Conservation (phyloP, 2,329 filamentous ascomycete species). For the Aspergillus alliaceus region DNA sequence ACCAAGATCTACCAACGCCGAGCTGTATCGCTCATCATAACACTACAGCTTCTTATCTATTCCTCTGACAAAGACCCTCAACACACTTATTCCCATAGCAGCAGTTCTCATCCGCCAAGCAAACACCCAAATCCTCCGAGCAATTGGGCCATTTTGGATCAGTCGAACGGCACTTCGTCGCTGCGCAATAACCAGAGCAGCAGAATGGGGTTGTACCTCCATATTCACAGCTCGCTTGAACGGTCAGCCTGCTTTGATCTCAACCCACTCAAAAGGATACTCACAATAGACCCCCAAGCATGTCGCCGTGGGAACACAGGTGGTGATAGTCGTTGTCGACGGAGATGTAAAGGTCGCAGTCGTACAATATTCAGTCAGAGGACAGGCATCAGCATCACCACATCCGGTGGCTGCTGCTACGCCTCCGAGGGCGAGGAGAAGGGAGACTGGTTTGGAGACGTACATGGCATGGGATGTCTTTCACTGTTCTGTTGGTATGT, state of each 20-base stretch:
- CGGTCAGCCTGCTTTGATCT: neutral
- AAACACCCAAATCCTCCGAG: conserved; percentile 26
- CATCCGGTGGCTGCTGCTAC: conserved; percentile 3
- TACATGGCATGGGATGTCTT: neutral
- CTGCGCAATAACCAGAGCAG: conserved; percentile 32
- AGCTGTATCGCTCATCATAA: no score
- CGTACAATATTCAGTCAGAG: conserved; percentile 22
- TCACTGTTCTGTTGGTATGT: neutral
- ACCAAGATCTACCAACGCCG: no score
- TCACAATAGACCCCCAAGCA: neutral
- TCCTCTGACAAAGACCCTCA: conserved; percentile 20
- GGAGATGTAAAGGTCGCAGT: conserved; percentile 21
- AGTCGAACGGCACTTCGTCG: conserved; percentile 28
- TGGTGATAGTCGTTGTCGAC: neutral
- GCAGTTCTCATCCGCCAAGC: conserved; percentile 26
- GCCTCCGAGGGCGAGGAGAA: neutral
- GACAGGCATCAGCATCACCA: conserved; percentile 19
- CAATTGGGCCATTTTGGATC: conserved; percentile 29
- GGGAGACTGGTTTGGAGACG: neutral
- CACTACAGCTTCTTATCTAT: neutral
- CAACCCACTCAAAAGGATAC: neutral
- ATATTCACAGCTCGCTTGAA: conserved; percentile 17
- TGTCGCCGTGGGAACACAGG: neutral
- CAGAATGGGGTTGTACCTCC: conserved; percentile 20
- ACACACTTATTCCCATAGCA: conserved; percentile 30